These are phyloP conservation scores for Ophiostoma fasciatum DNA, from an alignment of 2,329 filamentous ascomycete species.

Conservation along the genomic window DNA sequence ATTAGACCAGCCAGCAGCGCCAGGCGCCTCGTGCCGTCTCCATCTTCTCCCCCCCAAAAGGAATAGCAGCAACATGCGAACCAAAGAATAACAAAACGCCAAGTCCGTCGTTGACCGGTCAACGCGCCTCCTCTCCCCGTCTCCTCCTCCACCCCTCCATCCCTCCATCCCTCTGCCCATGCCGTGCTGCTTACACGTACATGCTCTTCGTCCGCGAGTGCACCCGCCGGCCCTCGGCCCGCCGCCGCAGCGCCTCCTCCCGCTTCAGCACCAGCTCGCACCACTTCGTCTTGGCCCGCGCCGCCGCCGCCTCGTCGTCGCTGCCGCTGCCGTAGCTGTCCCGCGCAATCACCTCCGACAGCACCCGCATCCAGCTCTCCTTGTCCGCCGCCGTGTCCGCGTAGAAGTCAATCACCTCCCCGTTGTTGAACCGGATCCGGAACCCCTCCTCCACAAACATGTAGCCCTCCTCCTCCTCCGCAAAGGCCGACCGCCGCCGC, in stretches of 20 bases:
- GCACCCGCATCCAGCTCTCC: constrained; percentile 84
- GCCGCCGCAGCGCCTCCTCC: constrained; percentile 43
- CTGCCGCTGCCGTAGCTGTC: constrained; percentile 25
- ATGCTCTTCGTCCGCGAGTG: constrained; percentile 46
- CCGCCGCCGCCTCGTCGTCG: constrained; percentile 26
- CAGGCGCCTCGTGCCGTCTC: no score
- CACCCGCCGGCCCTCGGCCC: constrained; percentile 34
- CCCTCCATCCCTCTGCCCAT: no score
- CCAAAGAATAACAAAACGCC: neutral
- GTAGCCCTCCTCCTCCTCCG: constrained; percentile 96
- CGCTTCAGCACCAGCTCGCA: constrained; percentile 52
- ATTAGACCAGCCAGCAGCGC: no score
- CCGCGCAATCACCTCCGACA: constrained; percentile 55
- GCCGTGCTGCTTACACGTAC: constrained; percentile 32
- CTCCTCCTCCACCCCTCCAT: constrained; percentile 2
- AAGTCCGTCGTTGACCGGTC: no score
- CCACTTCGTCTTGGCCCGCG: constrained; percentile 42
- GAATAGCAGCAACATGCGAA: neutral
- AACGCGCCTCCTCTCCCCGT: no score
- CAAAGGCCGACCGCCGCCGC: constrained; percentile 85
- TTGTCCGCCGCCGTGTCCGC: constrained; percentile 80
- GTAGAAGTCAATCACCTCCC: constrained; percentile 97
- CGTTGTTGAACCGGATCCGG: constrained; percentile 95
- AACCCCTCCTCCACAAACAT: constrained; percentile 99
- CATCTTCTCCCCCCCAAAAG: no score